phyloP scores from a whole-genome alignment of 495 filamentous ascomycete genomes.

The Parmelia sp. region DNA sequence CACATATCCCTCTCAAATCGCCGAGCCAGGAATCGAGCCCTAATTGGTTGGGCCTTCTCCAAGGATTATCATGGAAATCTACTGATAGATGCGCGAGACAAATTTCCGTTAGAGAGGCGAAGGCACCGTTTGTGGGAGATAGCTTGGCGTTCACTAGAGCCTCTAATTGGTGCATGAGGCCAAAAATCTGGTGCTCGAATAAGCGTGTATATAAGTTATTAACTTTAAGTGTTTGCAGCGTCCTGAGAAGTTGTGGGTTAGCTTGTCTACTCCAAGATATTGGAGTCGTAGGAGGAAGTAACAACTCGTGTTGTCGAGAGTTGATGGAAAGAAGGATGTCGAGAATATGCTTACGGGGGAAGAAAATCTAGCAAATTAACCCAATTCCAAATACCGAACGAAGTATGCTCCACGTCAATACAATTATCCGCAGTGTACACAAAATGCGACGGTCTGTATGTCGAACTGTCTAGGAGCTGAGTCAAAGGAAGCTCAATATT shows the following conservation, averaged over 20 bases:
- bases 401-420: not conserved
- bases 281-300: too few relatives aligned
- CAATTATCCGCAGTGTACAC: not conserved
- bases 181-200: not conserved
- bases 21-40: not conserved
- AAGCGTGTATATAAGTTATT: too few relatives aligned
- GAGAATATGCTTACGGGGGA: not conserved
- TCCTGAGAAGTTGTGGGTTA: not conserved
- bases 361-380: not conserved
- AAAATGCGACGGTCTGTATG: not conserved
- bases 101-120: not conserved
- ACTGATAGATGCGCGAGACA: not conserved
- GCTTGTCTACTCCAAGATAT: too few relatives aligned
- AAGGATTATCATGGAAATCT: not conserved
- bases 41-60: not conserved
- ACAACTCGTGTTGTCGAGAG: too few relatives aligned
- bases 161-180: not conserved
- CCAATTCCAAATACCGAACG: not conserved
- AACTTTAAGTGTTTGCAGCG: not conserved
- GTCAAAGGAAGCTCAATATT: not conserved
- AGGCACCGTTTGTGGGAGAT: not conserved
- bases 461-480: not conserved
- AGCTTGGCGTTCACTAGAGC: not conserved
- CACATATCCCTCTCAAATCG: not conserved
- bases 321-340: not conserved